Conservation (phyloP, 805 yeast species). For the Wickerhamomyces kurtzmanii region DNA sequence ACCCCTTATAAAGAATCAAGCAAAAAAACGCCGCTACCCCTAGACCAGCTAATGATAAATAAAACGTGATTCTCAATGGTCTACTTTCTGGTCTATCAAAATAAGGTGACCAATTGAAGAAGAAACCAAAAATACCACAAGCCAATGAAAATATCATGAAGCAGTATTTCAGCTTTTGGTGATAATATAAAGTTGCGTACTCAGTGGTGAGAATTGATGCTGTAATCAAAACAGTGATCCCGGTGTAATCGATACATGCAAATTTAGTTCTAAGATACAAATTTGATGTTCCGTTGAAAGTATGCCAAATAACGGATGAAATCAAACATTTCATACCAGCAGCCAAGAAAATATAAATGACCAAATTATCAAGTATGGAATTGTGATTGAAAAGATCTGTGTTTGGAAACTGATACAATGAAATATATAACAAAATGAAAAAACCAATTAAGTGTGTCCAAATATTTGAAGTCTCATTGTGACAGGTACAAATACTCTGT, state of each 20-base stretch:
- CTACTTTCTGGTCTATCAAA: slow-evolving; percentile 86
- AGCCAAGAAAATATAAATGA: slow-evolving; percentile 52
- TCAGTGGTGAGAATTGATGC: slow-evolving; percentile 85
- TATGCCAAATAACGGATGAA: slow-evolving; percentile 86
- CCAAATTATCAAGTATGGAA: slow-evolving; percentile 30
- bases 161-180: slow-evolving; percentile 34
- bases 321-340: slow-evolving; percentile 72
- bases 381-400: slow-evolving; percentile 38
- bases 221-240: slow-evolving; percentile 83
- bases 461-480: slow-evolving; percentile 86
- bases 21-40: slow-evolving; percentile 62
- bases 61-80: slow-evolving; percentile 70
- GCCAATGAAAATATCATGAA: slow-evolving; percentile 53
- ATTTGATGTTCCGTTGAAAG: slow-evolving; percentile 71
- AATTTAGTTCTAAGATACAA: slow-evolving; percentile 55
- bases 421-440: slow-evolving; percentile 42
- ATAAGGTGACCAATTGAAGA: slow-evolving; percentile 84
- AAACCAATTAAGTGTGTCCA: slow-evolving; percentile 88
- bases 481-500: slow-evolving; percentile 49
- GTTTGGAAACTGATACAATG: slow-evolving; percentile 52
- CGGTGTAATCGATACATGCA: slow-evolving; percentile 93
- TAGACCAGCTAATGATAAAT: slow-evolving; percentile 63
- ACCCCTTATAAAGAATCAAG: slow-evolving; percentile 46
- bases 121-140: slow-evolving; percentile 65
- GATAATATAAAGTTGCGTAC: slow-evolving; percentile 63